These are phyloP conservation scores for Scutellaria baicalensis DNA, from an alignment of 257 asterid species.

Conservation along the genomic window DNA sequence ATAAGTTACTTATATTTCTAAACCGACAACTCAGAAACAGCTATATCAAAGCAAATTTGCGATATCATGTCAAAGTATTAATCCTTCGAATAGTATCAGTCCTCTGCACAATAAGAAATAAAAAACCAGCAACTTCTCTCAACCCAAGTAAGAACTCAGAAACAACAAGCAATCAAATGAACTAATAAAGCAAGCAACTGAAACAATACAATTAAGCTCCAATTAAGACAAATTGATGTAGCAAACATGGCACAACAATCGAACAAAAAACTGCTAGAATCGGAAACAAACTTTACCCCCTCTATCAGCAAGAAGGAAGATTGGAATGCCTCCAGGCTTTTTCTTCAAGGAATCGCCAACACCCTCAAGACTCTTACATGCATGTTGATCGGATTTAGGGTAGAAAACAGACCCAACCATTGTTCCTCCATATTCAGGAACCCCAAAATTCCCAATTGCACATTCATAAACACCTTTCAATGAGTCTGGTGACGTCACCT, in stretches of 20 bases:
- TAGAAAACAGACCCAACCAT: slow-evolving; percentile 67
- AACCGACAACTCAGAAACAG: neutral
- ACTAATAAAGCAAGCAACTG: neutral
- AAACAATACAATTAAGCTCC: neutral
- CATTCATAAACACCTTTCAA: slow-evolving; percentile 66
- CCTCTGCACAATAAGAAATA: neutral
- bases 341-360: slow-evolving; percentile 43
- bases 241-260: neutral
- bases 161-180: neutral
- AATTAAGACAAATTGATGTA: neutral
- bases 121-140: neutral
- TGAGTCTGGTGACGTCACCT: slow-evolving; percentile 69
- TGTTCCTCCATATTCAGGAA: slow-evolving; percentile 92
- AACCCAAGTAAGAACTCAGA: neutral
- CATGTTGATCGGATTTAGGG: slow-evolving; percentile 80
- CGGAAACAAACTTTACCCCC: slow-evolving; percentile 53
- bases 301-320: slow-evolving; percentile 81
- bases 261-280: neutral
- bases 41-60: neutral
- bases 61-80: neutral
- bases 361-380: slow-evolving; percentile 49
- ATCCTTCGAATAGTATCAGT: neutral
- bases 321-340: slow-evolving; percentile 80
- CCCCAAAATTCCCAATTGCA: slow-evolving; percentile 97
- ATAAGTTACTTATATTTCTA: neutral